Percentiles rank a stretch among this genome's conserved stretches.
These are phyloP conservation scores for Phaeophleospora eucalypticola DNA, from an alignment of 2,329 filamentous ascomycete genomes.

Conservation along the genomic window DNA sequence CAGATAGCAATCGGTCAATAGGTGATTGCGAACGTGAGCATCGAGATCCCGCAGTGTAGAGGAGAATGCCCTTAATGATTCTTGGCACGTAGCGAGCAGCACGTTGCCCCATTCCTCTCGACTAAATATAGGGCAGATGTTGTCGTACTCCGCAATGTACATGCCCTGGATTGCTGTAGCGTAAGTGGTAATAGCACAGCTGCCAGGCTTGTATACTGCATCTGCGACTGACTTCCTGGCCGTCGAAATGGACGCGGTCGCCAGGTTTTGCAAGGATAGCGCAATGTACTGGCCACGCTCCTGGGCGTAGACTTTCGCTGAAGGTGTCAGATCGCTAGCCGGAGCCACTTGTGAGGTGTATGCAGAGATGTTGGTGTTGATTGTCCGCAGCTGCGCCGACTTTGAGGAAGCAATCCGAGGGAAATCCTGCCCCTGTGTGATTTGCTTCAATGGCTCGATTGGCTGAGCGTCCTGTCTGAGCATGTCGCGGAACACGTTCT, in stretches of 20 bases:
- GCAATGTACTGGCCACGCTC: slow-evolving; percentile 83
- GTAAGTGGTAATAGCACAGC: slow-evolving; percentile 88
- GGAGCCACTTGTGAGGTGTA: slow-evolving; percentile 26
- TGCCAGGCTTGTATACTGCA: slow-evolving; percentile 80
- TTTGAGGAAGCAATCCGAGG: slow-evolving; percentile 74
- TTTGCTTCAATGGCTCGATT: slow-evolving; percentile 84
- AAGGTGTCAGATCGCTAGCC: slow-evolving; percentile 43
- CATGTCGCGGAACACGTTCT: slow-evolving; percentile 75
- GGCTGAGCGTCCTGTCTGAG: slow-evolving; percentile 73
- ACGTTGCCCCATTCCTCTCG: slow-evolving; percentile 79
- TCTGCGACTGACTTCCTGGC: slow-evolving; percentile 68
- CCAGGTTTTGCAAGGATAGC: slow-evolving; percentile 75
- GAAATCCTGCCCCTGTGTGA: slow-evolving; percentile 76
- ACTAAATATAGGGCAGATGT: slow-evolving; percentile 80
- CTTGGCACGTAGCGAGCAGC: slow-evolving; percentile 73
- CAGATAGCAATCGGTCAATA: slow-evolving; percentile 88
- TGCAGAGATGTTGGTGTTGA: slow-evolving; percentile 54
- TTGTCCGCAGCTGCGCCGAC: slow-evolving; percentile 68
- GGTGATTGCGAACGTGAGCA: slow-evolving; percentile 77
- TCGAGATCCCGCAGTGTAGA: slow-evolving; percentile 87
- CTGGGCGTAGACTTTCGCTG: slow-evolving; percentile 80
- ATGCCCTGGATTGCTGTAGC: slow-evolving; percentile 82
- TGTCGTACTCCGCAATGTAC: slow-evolving; percentile 84
- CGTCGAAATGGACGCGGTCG: slow-evolving; percentile 77
- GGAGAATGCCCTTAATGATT: slow-evolving; percentile 73